Percentiles rank a stretch among this genome's conserved stretches.
phyloP scores from a whole-genome alignment of 352 stramenopile genomes.

The Phytophthora uliginosa region DNA sequence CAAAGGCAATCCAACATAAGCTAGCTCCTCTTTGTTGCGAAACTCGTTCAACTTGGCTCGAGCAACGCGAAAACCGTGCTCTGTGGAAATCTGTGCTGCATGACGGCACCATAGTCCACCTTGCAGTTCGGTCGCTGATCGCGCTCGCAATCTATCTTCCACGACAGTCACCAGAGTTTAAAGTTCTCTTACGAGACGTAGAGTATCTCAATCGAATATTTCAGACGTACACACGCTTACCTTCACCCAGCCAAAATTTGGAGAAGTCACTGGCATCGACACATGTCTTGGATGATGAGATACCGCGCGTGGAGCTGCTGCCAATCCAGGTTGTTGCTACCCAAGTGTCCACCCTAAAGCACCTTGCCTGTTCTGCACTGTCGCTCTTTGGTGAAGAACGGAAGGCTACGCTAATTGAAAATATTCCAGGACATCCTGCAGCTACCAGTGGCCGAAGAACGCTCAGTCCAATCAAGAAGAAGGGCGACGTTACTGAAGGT shows the following conservation, averaged over 20 bases:
- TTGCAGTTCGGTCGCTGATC: conserved; percentile 48
- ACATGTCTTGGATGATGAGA: neutral
- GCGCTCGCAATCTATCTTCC: conserved; percentile 46
- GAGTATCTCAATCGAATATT: conserved; percentile 6
- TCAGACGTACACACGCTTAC: neutral
- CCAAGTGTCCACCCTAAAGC: conserved; percentile 15
- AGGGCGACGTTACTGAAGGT: neutral
- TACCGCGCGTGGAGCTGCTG: neutral
- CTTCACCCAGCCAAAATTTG: neutral
- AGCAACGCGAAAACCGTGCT: conserved; percentile 10
- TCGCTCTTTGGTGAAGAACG: conserved; percentile 19
- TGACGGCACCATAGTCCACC: conserved; percentile 34
- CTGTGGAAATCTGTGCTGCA: conserved; percentile 29
- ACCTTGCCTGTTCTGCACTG: conserved; percentile 10
- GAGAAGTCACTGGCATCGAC: conserved; percentile 5
- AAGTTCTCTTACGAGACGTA: conserved; percentile 25
- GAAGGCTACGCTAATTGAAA: neutral
- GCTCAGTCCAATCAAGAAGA: conserved; percentile 17
- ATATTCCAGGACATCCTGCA: neutral
- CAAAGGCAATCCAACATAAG: conserved; percentile 1
- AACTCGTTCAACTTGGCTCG: neutral
- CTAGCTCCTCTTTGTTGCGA: conserved; percentile 16
- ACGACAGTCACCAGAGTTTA: conserved; percentile 43
- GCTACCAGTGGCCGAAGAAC: neutral
- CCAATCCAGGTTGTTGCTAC: conserved; percentile 26